Evolutionary conservation across 2,329 filamentous ascomycete genomes (phyloP), one percentile per base, ranked within the genome.

Genomic region (Aspergillus sclerotialis): DNA sequence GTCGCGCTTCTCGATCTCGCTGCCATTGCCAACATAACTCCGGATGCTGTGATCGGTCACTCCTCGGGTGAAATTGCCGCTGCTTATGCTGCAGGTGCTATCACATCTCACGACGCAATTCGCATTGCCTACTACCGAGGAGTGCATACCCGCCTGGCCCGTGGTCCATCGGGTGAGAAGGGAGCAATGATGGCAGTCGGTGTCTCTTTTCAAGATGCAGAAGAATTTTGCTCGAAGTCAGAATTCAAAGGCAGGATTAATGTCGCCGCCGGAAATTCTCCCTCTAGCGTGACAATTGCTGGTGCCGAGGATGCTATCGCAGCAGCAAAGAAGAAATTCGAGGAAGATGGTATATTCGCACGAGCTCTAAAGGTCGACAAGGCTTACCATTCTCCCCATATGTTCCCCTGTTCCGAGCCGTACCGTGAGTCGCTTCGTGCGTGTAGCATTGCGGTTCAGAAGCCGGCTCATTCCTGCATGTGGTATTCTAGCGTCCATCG

Each of bases 51-150:
- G 0, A 55, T 68, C 3, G 68, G 69, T 6, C 69, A 72, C 44
- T 70, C 67, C 0, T 65, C 61, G 0, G 69, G 69, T 5, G 70
- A 73, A 42, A 71, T 72, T 7, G 67, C 48, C 11, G 55, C 55
- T 5, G 56, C 57, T 4, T 58, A 56, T 26, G 49, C 56, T 2
- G 50, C 55, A 0, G 50, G 54, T 2, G 40, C 46, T 6, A 24
- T 57, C 3, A 38, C 37, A 0, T 8, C 40, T 1, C 34, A 44
- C 4, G 40, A 48, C 13, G 52, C 49, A 33, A 45, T 53, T 7
- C 38, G 41, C 1, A 38, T 53, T 16, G 50, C 52, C 0, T 57
- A 49, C 28, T 42, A 36, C 23, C 47, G 54, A 24, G 52, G 52
- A 10, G 32, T 45, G 2, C 40, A 45, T 17, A 40, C 43, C 12